Evolutionary conservation across 257 asterid genomes (phyloP).

Genomic region (Primulina tabacum): DNA sequence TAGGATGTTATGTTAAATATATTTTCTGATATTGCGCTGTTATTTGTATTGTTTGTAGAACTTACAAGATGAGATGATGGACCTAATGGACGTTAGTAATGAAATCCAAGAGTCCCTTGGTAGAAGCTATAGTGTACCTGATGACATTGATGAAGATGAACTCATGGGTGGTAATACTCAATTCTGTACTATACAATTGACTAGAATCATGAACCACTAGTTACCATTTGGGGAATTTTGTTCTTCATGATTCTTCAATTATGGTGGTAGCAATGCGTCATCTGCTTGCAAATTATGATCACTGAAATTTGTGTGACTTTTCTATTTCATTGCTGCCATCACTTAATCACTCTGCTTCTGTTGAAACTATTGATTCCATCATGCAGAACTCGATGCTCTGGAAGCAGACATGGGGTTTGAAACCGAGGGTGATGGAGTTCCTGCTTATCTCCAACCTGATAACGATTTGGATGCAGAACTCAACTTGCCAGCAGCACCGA

Average conservation of each 20-base stretch:
- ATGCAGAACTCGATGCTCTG: constrained; percentile 93
- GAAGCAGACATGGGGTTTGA: constrained; percentile 98
- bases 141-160: constrained; percentile 96
- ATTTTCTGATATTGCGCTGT: constrained; percentile 10
- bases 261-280: background rate
- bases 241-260: constrained; percentile 1
- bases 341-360: background rate
- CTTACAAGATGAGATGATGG: constrained; percentile 99
- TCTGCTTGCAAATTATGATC: background rate
- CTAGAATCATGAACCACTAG: background rate
- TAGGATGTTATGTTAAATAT: constrained; percentile 12
- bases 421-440: constrained; percentile 81
- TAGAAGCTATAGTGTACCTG: constrained; percentile 92
- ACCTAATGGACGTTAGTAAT: constrained; percentile 94
- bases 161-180: constrained; percentile 85
- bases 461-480: constrained; percentile 47
- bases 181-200: constrained; percentile 13
- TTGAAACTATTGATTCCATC: constrained; percentile 6
- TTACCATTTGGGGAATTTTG: constrained; percentile 3
- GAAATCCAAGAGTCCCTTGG: constrained; percentile 99
- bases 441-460: constrained; percentile 93
- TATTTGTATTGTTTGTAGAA: constrained; percentile 43
- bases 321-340: background rate
- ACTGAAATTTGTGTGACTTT: background rate
- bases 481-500: constrained; percentile 89